Conservation (phyloP, 768 basidiomycete genomes). For the Russula griseocarnosa region DNA sequence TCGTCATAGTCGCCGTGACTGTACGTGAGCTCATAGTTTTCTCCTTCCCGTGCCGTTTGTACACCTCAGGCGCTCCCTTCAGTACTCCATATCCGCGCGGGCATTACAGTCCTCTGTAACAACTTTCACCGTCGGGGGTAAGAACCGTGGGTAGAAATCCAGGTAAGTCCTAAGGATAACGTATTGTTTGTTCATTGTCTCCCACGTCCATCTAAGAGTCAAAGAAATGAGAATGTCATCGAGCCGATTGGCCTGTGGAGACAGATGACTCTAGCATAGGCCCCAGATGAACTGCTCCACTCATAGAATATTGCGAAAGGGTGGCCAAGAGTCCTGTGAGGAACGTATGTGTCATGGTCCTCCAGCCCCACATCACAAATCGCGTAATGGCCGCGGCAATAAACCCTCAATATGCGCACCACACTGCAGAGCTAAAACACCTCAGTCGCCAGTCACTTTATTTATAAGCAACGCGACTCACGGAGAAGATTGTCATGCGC, state of each 20-base stretch:
- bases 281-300: background rate
- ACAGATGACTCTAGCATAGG: background rate
- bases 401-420: background rate
- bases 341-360: background rate
- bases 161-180: background rate
- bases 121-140: background rate
- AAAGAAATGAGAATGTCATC: background rate
- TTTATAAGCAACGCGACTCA: background rate
- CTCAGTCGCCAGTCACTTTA: background rate
- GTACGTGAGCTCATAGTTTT: background rate
- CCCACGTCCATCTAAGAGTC: background rate
- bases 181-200: background rate
- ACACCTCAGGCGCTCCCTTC: background rate
- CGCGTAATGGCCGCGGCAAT: background rate
- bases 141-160: background rate
- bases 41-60: background rate
- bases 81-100: background rate
- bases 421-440: background rate
- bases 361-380: background rate
- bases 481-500: background rate
- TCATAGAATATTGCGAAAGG: background rate
- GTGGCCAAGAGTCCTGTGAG: background rate
- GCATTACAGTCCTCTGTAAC: background rate
- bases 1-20: no score
- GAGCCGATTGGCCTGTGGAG: background rate